These are phyloP conservation scores for Pichia sp. DNA, from an alignment of 1,139 yeast genomes.

Conservation along the genomic window DNA sequence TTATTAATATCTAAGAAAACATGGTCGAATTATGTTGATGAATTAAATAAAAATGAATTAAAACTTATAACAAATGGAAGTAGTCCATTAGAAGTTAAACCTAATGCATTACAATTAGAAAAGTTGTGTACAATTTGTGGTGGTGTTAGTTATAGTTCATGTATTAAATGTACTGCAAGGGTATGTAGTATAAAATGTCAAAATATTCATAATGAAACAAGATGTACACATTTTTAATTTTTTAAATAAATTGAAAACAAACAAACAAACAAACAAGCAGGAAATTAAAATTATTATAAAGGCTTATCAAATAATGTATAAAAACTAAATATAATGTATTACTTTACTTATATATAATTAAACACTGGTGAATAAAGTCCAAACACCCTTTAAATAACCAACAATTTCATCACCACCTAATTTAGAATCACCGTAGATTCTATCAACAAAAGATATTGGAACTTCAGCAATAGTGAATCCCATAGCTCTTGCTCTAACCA, in stretches of 20 bases:
- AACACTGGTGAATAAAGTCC: constrained; percentile 62
- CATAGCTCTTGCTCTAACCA: constrained; percentile 71
- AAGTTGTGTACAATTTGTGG: constrained; percentile 41
- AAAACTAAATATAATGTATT: too few relatives aligned
- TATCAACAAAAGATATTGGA: constrained; percentile 73
- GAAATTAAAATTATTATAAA: too few relatives aligned
- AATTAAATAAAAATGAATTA: constrained; percentile 26
- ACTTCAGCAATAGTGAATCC: constrained; percentile 74
- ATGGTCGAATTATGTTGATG: constrained; percentile 35
- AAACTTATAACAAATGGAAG: constrained; percentile 17
- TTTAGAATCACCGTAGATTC: constrained; percentile 75
- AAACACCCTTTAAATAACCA: constrained; percentile 69
- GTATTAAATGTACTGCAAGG: constrained; percentile 35
- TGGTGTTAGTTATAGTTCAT: constrained; percentile 33
- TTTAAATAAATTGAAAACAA: too few relatives aligned
- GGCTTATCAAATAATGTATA: too few relatives aligned
- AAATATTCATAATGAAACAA: constrained; percentile 36
- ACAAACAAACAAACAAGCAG: too few relatives aligned
- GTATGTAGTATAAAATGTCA: constrained; percentile 36
- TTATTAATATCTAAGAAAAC: constrained; percentile 35
- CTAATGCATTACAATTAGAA: constrained; percentile 31
- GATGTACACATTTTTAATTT: constrained; percentile 31
- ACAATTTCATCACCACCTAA: constrained; percentile 80
- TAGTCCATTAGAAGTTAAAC: constrained; percentile 23
- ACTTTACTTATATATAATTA: constrained; percentile 26